Evolutionary conservation across 2,329 filamentous ascomycete genomes (phyloP).

Genomic region (Coniochaeta hoffmannii): DNA sequence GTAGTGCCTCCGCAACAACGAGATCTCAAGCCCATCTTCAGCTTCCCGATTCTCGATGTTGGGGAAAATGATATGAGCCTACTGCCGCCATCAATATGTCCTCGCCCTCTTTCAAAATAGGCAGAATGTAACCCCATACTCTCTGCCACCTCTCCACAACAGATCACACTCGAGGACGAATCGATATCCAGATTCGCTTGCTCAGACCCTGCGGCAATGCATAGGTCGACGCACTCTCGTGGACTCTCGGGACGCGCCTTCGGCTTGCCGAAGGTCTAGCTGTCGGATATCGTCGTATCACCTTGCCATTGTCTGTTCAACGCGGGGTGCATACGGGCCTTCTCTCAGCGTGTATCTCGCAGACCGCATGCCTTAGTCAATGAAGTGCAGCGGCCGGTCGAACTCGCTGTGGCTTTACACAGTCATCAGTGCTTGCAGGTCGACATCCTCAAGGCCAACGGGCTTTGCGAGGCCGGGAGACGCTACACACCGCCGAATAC

Average conservation of each 20-base stretch:
- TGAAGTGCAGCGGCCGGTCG: no score
- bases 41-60: neutral
- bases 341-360: neutral
- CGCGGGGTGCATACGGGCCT: neutral
- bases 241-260: neutral
- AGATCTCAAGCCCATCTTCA: neutral
- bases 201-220: neutral
- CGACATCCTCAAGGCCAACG: no score
- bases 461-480: no score
- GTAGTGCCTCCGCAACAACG: neutral
- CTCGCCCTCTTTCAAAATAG: constrained; percentile 10
- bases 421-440: no score
- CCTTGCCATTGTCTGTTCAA: neutral
- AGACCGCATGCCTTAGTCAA: no score
- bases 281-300: neutral
- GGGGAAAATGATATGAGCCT: constrained; percentile 10
- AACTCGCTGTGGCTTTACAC: no score
- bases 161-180: neutral
- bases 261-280: neutral
- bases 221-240: neutral
- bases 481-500: no score
- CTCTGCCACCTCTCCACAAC: constrained; percentile 1
- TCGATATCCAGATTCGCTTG: neutral
- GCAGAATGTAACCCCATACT: constrained; percentile 11
- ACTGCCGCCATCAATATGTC: constrained; percentile 13